phyloP scores from a whole-genome alignment of 2,329 filamentous ascomycete species.

The Chaetomium globosum region DNA sequence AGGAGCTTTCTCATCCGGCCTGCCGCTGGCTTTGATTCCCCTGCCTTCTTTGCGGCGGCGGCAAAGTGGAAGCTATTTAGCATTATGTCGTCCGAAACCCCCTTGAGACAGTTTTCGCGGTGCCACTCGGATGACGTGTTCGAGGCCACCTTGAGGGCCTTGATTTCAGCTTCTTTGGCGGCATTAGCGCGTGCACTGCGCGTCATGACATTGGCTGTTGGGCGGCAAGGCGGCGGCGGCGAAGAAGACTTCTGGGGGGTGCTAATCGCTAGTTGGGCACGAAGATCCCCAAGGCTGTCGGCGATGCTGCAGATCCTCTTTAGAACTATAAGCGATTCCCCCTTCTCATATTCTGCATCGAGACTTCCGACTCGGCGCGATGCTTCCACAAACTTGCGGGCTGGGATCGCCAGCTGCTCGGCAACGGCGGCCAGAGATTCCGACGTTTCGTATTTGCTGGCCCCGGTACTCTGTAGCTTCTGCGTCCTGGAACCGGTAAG shows the following conservation, averaged over 20 bases:
- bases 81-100: conserved; percentile 44
- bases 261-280: background rate
- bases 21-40: conserved; percentile 25
- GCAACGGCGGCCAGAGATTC: conserved; percentile 38
- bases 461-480: background rate
- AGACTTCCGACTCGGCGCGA: conserved; percentile 35
- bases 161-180: conserved; percentile 8
- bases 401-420: conserved; percentile 40
- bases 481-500: background rate
- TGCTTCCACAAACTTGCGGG: conserved; percentile 40
- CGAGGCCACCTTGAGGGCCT: conserved; percentile 31
- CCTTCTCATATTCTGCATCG: conserved; percentile 33
- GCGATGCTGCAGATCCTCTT: conserved; percentile 40
- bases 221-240: background rate
- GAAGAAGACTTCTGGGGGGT: background rate
- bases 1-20: conserved; percentile 54
- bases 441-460: conserved; percentile 34
- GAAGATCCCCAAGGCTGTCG: conserved; percentile 6
- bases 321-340: conserved; percentile 42
- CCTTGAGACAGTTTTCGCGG: conserved; percentile 40
- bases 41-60: conserved; percentile 26
- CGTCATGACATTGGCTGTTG: background rate
- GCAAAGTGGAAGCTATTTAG: conserved; percentile 38
- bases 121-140: conserved; percentile 27
- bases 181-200: background rate